These are phyloP conservation scores for Arachnomyces sp. DNA, from an alignment of 2,329 filamentous ascomycete species.

Conservation along the genomic window DNA sequence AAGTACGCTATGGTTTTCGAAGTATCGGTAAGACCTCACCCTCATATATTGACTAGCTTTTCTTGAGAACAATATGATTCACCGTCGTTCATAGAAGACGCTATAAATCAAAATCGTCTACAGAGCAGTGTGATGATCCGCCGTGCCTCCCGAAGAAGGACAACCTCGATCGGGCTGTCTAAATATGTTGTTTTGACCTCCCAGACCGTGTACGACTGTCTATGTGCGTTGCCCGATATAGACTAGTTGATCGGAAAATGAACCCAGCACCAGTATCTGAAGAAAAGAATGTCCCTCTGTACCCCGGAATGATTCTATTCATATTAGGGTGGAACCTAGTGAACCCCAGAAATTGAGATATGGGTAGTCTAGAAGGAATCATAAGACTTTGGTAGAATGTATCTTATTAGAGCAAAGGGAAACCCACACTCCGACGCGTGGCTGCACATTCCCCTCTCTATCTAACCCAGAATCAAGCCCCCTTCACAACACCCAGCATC, in stretches of 20 bases:
- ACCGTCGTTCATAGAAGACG: background rate
- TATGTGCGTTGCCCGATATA: background rate
- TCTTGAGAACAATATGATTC: background rate
- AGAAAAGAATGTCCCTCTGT: too few species aligned
- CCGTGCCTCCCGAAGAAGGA: background rate
- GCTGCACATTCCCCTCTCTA: too few species aligned
- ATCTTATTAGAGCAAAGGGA: too few species aligned
- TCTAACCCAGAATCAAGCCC: conserved; percentile 18
- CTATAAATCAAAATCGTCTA: conserved; percentile 1
- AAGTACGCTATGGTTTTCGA: background rate
- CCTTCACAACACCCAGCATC: conserved; percentile 18
- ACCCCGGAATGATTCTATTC: too few species aligned
- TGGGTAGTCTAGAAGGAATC: too few species aligned
- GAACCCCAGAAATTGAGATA: too few species aligned
- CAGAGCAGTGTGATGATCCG: background rate
- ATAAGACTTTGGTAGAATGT: too few species aligned
- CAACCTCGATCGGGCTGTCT: background rate
- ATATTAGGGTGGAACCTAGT: too few species aligned
- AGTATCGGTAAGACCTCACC: background rate
- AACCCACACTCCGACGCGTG: too few species aligned
- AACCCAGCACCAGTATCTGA: too few species aligned
- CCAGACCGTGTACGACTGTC: conserved; percentile 9
- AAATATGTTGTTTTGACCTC: conserved; percentile 3
- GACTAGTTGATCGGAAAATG: too few species aligned
- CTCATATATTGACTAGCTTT: background rate